Evolutionary conservation across 75 land plant genomes (phyloP), one percentile per base, ranked within the genome.

Genomic region (Selaginella tamariscina): DNA sequence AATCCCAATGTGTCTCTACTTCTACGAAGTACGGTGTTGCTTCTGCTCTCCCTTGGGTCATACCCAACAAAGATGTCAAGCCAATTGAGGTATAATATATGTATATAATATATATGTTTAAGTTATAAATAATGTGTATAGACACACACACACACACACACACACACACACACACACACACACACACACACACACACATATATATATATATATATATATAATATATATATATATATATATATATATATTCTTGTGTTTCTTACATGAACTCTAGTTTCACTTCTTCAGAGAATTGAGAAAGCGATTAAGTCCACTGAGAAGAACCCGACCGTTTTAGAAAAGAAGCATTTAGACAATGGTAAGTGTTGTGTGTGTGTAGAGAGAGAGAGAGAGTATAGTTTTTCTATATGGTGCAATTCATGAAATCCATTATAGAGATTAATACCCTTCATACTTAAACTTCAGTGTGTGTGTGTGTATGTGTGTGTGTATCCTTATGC

Each of bases 1-100:
- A 90, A 90, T 75, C 96, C 96, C 0, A 85, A 82, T 90, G 92
- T 63, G 69, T 91, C 11, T 88, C 96, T 0, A 91, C 93, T 1
- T 89, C 85, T 39, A 83, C 96, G 0, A 82, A 73, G 39, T 85
- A 93, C 5, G 76, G 87, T 9, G 49, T 15, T 15, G 79, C 81
- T n/a, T 88, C 80, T 68, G 85, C 84, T 8, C 73, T 83, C 68
- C 96, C 96, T 1, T 85, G 79, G 93, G 65, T 27, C 11, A 82
- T 91, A 66, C 83, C 86, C 8, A 65, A 73, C 24, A 24, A 29
- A 30, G 59, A 27, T 28, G 24, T 15, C 49, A 5, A 39, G 11
- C 49, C 49, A 5, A 39, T 39, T 15, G 11, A 39, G 49, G 49
- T 39, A 39, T 5, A 39, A 39, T 26, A 29, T 9, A 44, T 49